A percentile compares a stretch with the other conserved stretches of the same genome.
phyloP scores from a whole-genome alignment of 73 alveolate genomes.

The Paramecium primaurelia region DNA sequence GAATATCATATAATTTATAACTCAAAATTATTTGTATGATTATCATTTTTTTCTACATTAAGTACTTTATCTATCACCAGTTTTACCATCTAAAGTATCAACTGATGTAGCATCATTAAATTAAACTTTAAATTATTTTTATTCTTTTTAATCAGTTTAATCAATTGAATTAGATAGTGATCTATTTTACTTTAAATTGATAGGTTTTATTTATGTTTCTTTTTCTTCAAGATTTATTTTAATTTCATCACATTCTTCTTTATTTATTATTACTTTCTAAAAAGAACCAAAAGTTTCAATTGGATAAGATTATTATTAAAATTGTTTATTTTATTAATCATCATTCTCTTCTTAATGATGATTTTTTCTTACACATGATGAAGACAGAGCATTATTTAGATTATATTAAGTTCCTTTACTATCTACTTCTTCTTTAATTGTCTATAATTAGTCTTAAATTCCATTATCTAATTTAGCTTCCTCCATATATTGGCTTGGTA shows the following conservation, averaged over 20 bases:
- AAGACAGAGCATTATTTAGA: background rate
- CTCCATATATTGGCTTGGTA: background rate
- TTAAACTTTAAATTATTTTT: background rate
- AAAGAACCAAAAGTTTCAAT: background rate
- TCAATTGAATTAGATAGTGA: background rate
- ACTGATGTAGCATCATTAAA: background rate
- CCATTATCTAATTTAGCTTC: background rate
- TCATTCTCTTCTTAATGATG: background rate
- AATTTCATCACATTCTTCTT: background rate
- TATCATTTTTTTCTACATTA: background rate
- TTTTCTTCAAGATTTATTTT: background rate
- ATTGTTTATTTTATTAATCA: background rate
- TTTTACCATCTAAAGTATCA: background rate
- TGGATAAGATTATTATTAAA: background rate
- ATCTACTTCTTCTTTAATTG: background rate
- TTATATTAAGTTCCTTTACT: conserved; percentile 2
- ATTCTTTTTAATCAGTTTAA: background rate
- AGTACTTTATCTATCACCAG: background rate
- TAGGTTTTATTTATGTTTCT: background rate
- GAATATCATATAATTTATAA: background rate
- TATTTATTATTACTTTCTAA: background rate
- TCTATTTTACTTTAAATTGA: background rate
- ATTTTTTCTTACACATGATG: background rate
- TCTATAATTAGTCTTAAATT: background rate
- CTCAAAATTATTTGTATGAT: background rate